Percentiles rank a stretch among this genome's conserved stretches.
phyloP scores from a whole-genome alignment of 257 asterid genomes.

The Solanum appendiculatum region DNA sequence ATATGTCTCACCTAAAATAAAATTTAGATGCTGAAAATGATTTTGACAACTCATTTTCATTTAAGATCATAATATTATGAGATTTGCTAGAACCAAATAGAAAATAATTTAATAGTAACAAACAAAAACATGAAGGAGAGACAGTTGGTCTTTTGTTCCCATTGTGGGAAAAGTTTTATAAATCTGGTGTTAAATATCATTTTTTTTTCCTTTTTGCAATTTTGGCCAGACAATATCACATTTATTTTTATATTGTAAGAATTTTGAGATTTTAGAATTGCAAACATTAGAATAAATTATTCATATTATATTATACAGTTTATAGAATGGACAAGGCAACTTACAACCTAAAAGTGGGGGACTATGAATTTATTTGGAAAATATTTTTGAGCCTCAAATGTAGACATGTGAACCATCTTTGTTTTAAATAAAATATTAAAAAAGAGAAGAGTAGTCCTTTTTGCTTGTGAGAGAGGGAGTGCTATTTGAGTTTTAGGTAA shows the following conservation, averaged over 20 bases:
- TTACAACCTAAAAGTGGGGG: background rate
- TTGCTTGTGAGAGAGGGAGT: background rate
- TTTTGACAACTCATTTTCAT: background rate
- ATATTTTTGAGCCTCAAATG: background rate
- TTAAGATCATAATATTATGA: background rate
- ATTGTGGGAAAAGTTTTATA: background rate
- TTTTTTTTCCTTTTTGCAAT: background rate
- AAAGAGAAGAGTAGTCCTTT: background rate
- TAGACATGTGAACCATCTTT: background rate
- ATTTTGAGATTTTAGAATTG: background rate
- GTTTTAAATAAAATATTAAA: background rate
- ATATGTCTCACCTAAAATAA: background rate
- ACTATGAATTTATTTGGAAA: background rate
- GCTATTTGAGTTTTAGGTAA: background rate
- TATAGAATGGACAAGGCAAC: background rate
- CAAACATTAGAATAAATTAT: background rate
- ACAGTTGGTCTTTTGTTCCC: background rate
- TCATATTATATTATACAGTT: background rate
- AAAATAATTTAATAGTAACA: background rate
- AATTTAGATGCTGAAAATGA: background rate
- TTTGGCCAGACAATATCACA: background rate
- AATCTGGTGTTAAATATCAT: background rate
- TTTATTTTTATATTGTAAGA: background rate
- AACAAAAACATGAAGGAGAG: background rate
- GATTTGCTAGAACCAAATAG: background rate